phyloP scores from a whole-genome alignment of 2,329 filamentous ascomycete genomes.

The Stachybotrys chartarum region DNA sequence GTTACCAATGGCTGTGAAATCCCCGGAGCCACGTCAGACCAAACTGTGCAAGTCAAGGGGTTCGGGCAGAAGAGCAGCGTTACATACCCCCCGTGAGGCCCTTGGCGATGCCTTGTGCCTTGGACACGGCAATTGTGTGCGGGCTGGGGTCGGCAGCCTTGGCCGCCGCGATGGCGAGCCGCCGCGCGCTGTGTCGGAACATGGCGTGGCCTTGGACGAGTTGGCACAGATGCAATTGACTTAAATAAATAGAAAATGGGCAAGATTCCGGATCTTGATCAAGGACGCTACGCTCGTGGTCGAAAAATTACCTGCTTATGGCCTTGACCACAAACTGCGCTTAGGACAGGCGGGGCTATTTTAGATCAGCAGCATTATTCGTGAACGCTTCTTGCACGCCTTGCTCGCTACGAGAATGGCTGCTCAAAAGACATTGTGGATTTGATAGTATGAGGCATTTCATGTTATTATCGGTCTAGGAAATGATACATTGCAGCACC shows the following conservation, averaged over 20 bases:
- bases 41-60: not conserved
- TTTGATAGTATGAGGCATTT: too few relatives aligned
- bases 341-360: too few relatives aligned
- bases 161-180: conserved; percentile 52
- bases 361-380: too few relatives aligned
- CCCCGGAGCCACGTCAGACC: not conserved
- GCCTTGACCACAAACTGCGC: too few relatives aligned
- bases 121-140: conserved; percentile 66
- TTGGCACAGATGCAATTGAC: not conserved
- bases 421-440: too few relatives aligned
- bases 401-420: too few relatives aligned
- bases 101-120: conserved; percentile 70
- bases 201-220: conserved; percentile 31
- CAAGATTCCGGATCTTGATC: not conserved
- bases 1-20: conserved; percentile 77
- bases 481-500: too few relatives aligned
- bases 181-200: conserved; percentile 62
- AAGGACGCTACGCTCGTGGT: too few relatives aligned
- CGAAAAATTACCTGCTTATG: too few relatives aligned
- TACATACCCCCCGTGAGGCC: conserved; percentile 72
- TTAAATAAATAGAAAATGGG: not conserved
- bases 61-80: not conserved
- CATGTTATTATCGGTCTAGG: too few relatives aligned
- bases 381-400: too few relatives aligned
- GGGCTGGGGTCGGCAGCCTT: conserved; percentile 39